Evolutionary conservation across 768 basidiomycete genomes (phyloP), one percentile per base, ranked within the genome.

Genomic region (Agrocybe praecox): DNA sequence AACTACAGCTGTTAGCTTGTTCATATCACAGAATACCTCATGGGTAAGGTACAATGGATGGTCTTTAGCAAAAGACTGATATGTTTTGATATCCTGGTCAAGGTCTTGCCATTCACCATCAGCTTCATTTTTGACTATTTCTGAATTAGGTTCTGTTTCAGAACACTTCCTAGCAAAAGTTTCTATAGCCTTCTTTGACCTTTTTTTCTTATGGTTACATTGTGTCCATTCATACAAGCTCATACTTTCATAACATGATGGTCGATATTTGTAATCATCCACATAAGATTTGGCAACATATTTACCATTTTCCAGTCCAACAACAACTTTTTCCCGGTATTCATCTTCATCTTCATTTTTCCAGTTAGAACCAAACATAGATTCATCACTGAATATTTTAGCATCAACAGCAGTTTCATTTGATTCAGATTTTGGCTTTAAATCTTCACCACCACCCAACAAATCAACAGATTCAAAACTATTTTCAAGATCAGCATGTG

Each of bases 11-110:
- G 46, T 22, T 6, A 43, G 15, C 19, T 58, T 49, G 6, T 32
- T 19, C 23, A 55, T 44, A n/a, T 54, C 42, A 21, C 51, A 70
- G 29, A 12, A 32, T 0, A 63, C 55, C 2, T 46, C 23, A 57
- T 73, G 74, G 2, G 67, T 67, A 8, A 52, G 26, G 43, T 17
- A 47, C 19, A 65, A 61, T 15, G 70, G 68, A 63, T 73, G 70
- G 2, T 49, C 2, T 0, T 44, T 40, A 15, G 29, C 14, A 14
- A 57, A 34, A 47, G 65, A 68, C 19, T 29, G 26, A 14, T 19
- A 18, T 24, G 40, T n/a, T 46, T 44, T 34, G 2, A 36, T 52
- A 22, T 29, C 4, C 5, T 5, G 26, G 9, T 56, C 2, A 26
- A 47, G 10, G 21, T 8, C 7, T 11, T 11, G 8, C 11, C 15